Evolutionary conservation across 106 monocot species (phyloP).

Genomic region (Narthecium ossifragum): DNA sequence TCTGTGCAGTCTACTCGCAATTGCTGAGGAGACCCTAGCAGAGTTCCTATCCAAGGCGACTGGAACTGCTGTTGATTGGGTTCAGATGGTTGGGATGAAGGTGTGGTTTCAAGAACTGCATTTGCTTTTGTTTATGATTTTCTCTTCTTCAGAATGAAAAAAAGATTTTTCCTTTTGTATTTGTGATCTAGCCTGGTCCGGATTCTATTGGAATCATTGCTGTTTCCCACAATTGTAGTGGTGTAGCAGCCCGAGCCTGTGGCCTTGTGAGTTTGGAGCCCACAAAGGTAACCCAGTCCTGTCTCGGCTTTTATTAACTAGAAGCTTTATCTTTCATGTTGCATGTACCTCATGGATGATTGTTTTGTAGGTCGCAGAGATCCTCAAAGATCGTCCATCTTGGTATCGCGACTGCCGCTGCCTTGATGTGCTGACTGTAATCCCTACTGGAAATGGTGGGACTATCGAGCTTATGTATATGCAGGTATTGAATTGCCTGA

Average conservation of each 20-base stretch:
- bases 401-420: slow-evolving; percentile 94
- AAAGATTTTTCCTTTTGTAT: not conserved
- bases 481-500: no score
- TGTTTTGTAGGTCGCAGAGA: slow-evolving; percentile 70
- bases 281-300: slow-evolving; percentile 72
- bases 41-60: slow-evolving; percentile 83
- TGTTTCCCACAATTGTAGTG: slow-evolving; percentile 96
- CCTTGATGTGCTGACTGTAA: slow-evolving; percentile 64
- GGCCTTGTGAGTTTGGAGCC: slow-evolving; percentile 99
- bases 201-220: slow-evolving; percentile 99
- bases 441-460: slow-evolving; percentile 91
- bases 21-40: slow-evolving; percentile 81
- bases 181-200: slow-evolving; percentile 89
- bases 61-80: slow-evolving; percentile 84
- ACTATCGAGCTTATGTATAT: slow-evolving; percentile 92
- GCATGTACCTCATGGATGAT: not conserved
- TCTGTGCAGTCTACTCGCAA: slow-evolving; percentile 53
- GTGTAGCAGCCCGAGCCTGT: slow-evolving; percentile 96
- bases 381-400: slow-evolving; percentile 91
- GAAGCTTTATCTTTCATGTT: no score
- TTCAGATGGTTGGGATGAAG: slow-evolving; percentile 94
- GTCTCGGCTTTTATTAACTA: no score
- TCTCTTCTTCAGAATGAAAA: not conserved
- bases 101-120: no score
- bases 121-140: not conserved